Conservation (phyloP, 345 rosid species). For the Syzygium oleosum region DNA sequence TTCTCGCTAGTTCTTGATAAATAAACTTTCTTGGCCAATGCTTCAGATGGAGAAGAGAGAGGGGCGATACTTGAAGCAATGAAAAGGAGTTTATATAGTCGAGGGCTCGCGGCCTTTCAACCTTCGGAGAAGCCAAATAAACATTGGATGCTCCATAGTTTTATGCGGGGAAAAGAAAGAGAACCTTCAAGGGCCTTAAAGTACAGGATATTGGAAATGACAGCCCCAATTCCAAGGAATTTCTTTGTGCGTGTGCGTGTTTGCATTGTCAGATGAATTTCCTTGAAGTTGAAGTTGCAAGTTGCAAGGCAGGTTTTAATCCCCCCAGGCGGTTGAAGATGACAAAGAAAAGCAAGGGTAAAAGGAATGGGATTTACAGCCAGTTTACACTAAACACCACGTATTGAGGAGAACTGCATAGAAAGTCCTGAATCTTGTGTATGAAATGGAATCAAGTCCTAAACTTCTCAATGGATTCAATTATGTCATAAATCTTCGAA, state of each 20-base stretch:
- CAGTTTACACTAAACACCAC: neutral
- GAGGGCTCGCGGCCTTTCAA: neutral
- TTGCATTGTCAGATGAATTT: neutral
- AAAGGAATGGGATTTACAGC: neutral
- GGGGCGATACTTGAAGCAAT: neutral
- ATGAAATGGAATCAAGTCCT: neutral
- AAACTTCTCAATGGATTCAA: neutral
- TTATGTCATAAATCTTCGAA: neutral
- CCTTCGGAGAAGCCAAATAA: neutral
- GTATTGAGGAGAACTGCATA: fast-evolving
- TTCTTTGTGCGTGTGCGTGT: neutral
- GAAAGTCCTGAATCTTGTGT: neutral
- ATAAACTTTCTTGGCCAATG: neutral
- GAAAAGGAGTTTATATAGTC: neutral
- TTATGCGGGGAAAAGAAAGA: neutral
- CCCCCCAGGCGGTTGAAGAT: neutral
- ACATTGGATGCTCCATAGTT: neutral
- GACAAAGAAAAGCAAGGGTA: neutral
- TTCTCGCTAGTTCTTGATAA: neutral
- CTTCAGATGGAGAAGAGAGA: neutral
- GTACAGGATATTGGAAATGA: too few relatives aligned
- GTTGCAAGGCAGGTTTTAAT: neutral
- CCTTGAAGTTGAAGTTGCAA: neutral
- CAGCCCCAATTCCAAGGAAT: neutral
- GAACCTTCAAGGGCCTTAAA: neutral